Evolutionary conservation across 768 basidiomycete species (phyloP).

Genomic region (Xerocomus spinulosus): DNA sequence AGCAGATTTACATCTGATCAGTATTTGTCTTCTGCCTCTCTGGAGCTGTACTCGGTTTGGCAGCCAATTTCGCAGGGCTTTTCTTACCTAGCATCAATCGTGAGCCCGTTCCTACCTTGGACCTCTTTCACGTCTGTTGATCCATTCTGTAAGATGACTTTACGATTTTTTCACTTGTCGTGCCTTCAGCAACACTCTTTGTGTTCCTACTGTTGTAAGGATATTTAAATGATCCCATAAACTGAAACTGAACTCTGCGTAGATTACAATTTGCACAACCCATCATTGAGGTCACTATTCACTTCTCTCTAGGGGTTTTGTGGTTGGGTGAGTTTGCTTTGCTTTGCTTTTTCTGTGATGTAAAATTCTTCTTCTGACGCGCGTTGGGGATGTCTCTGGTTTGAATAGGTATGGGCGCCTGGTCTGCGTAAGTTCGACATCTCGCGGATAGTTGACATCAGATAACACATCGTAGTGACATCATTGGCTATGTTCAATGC

Average conservation of each 20-base stretch:
- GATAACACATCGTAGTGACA: constrained; percentile 45
- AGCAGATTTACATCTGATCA: constrained; percentile 27
- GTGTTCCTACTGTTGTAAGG: constrained; percentile 55
- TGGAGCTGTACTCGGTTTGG: constrained; percentile 60
- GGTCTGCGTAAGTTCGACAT: constrained; percentile 53
- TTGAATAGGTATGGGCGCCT: constrained; percentile 63
- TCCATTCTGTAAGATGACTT: constrained; percentile 52
- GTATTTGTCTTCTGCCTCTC: constrained; percentile 37
- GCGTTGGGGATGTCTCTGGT: too few relatives aligned
- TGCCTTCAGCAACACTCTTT: constrained; percentile 63
- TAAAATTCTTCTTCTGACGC: too few relatives aligned
- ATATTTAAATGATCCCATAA: not conserved
- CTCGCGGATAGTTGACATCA: not conserved
- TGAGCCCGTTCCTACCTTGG: constrained; percentile 32
- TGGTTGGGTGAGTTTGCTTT: constrained; percentile 58
- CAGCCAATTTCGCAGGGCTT: constrained; percentile 59
- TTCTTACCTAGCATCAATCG: constrained; percentile 66
- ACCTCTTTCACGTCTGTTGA: not conserved
- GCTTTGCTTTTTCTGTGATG: not conserved
- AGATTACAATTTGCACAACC: constrained; percentile 73
- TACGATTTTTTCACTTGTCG: constrained; percentile 62
- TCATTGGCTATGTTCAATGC: constrained; percentile 63
- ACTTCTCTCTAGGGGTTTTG: constrained; percentile 54
- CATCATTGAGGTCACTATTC: constrained; percentile 49
- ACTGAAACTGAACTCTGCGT: constrained; percentile 4